phyloP scores from a whole-genome alignment of 306 rosid genomes.

The Quercus agrifolia region DNA sequence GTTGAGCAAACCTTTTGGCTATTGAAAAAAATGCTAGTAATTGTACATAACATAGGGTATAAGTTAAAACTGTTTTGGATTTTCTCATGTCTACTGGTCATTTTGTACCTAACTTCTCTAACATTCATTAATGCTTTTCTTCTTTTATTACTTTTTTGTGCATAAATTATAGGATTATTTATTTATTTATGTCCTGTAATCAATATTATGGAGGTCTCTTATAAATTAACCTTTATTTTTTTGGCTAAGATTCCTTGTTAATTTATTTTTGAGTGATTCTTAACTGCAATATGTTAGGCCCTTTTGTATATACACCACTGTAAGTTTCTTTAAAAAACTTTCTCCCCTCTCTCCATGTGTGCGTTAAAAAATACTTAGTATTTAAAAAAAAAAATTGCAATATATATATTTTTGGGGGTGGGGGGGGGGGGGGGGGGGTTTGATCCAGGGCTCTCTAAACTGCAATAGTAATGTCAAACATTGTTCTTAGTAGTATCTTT shows the following conservation, averaged over 20 bases:
- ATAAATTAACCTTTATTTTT: neutral
- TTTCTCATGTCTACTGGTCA: neutral
- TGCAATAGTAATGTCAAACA: too few species aligned
- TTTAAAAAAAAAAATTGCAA: too few species aligned
- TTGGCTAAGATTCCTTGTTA: neutral
- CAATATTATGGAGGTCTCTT: neutral
- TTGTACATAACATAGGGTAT: slow-evolving; percentile 36
- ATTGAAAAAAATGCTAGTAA: slow-evolving; percentile 28
- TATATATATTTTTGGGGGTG: too few species aligned
- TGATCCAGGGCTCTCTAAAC: too few species aligned
- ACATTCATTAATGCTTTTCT: neutral
- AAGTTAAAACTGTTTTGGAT: neutral
- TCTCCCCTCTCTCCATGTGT: too few species aligned
- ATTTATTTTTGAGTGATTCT: neutral
- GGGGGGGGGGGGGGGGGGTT: too few species aligned
- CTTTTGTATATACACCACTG: too few species aligned
- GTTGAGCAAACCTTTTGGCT: neutral
- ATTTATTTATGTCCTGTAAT: neutral
- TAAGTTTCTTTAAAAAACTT: too few species aligned
- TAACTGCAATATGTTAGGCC: too few species aligned
- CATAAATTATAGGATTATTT: neutral
- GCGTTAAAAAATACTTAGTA: too few species aligned
- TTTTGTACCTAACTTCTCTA: neutral
- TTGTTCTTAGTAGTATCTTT: too few species aligned
- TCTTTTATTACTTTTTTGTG: neutral